A percentile compares a stretch with the other conserved stretches of the same genome.
Conservation (phyloP, 768 basidiomycete genomes). For the Hygrophorus russula region DNA sequence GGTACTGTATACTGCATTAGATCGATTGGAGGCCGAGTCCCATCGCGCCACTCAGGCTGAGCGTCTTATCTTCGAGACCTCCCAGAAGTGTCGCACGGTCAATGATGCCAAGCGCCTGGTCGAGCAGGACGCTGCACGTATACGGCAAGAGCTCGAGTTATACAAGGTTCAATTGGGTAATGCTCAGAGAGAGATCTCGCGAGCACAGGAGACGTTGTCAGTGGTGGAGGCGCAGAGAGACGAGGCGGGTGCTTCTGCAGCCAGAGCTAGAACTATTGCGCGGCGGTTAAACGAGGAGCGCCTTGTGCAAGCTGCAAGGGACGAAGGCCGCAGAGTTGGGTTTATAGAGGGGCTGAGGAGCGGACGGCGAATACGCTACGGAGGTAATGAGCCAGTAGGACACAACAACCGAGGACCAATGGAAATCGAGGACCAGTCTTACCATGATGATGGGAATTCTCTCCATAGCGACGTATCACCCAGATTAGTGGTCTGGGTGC, state of each 20-base stretch:
- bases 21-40: too few relatives aligned
- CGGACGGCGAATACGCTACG: neutral
- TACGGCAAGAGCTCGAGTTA: conserved; percentile 24
- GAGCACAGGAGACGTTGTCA: conserved; percentile 38
- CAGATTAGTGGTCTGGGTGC: too few relatives aligned
- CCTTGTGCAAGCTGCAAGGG: conserved; percentile 39
- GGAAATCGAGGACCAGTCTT: too few relatives aligned
- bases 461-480: too few relatives aligned
- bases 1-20: too few relatives aligned
- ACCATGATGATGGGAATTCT: too few relatives aligned
- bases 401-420: too few relatives aligned
- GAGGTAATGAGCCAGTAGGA: too few relatives aligned
- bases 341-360: conserved; percentile 32
- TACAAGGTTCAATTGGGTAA: conserved; percentile 28
- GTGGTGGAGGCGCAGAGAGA: conserved; percentile 40
- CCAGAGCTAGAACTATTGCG: conserved; percentile 37
- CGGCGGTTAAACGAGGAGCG: conserved; percentile 40
- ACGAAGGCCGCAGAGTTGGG: conserved; percentile 45
- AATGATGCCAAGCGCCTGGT: conserved; percentile 20
- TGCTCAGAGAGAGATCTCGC: conserved; percentile 38
- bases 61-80: conserved; percentile 12
- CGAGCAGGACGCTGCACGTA: conserved; percentile 25
- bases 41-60: too few relatives aligned
- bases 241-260: conserved; percentile 45
- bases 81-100: conserved; percentile 22